These are phyloP conservation scores for Phytophthora tubulina DNA, from an alignment of 352 stramenopile species.

Conservation along the genomic window DNA sequence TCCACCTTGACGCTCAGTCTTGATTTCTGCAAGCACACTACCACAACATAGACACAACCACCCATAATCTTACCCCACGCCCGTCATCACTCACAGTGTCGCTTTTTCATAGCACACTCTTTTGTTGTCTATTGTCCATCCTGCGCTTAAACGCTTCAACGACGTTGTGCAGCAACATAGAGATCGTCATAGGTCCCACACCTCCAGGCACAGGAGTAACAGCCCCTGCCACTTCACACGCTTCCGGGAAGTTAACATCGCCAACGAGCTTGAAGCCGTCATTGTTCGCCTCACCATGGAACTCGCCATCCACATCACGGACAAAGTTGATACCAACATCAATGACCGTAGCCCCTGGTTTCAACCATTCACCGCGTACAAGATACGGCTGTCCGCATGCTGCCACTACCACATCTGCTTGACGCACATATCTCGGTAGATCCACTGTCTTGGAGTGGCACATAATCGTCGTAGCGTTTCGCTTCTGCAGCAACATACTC, in stretches of 20 bases:
- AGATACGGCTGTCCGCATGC: conserved; percentile 96
- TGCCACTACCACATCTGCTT: conserved; percentile 98
- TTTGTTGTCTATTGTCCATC: conserved; percentile 47
- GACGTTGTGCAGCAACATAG: conserved; percentile 94
- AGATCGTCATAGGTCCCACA: conserved; percentile 99
- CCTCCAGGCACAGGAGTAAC: conserved; percentile 98
- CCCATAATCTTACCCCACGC: background rate
- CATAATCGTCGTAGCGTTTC: conserved; percentile 98
- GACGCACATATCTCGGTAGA: conserved; percentile 86
- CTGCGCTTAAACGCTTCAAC: conserved; percentile 78
- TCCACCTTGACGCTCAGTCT: background rate
- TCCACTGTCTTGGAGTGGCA: conserved; percentile 96
- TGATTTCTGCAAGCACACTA: conserved; percentile 6
- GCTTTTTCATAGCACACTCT: conserved; percentile 28
- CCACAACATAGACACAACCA: conserved; percentile 12
- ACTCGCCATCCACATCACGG: conserved; percentile 63
- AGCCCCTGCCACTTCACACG: conserved; percentile 79
- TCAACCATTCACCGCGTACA: conserved; percentile 97
- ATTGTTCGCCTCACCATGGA: conserved; percentile 60
- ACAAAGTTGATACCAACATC: conserved; percentile 99
- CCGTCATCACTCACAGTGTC: background rate
- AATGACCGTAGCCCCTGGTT: conserved; percentile 97
- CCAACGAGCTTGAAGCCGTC: conserved; percentile 97
- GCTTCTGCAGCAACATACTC: conserved; percentile 95
- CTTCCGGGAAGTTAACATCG: conserved; percentile 95